A percentile compares a stretch with the other conserved stretches of the same genome.
Conservation (phyloP, 2,329 filamentous ascomycete genomes). For the Epichloe typhina region DNA sequence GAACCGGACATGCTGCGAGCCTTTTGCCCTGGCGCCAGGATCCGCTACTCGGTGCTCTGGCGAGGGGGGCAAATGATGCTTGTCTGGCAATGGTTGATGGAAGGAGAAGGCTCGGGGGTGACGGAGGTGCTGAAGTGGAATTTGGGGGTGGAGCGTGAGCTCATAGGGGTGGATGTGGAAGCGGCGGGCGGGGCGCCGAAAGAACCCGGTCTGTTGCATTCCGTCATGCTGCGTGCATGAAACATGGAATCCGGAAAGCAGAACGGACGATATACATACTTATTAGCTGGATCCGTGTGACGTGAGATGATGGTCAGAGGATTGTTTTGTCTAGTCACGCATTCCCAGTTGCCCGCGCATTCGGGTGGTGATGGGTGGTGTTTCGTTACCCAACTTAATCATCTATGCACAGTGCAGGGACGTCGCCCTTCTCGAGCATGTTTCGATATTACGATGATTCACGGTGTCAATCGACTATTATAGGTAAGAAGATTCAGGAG, state of each 20-base stretch:
- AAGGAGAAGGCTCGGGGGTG: neutral
- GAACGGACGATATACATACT: neutral
- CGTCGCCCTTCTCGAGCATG: no score
- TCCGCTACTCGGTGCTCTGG: neutral
- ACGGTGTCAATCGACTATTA: no score
- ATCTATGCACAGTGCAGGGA: no score
- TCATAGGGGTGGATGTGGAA: neutral
- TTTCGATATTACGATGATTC: no score
- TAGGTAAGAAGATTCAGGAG: no score
- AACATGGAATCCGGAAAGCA: neutral
- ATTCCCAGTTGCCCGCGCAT: no score
- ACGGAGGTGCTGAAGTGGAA: neutral
- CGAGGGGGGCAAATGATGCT: neutral
- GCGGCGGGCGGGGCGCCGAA: neutral
- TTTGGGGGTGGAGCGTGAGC: neutral
- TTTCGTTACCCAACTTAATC: no score
- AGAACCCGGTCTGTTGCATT: neutral
- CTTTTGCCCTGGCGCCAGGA: constrained; percentile 3
- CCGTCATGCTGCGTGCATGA: neutral
- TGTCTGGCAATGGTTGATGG: constrained; percentile 1
- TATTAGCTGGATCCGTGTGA: neutral
- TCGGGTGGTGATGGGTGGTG: no score
- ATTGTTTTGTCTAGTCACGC: no score
- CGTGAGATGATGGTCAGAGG: no score
- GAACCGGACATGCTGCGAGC: constrained; percentile 56